Evolutionary conservation across 371 early-diverging fungal species (phyloP), one percentile per base, ranked within the genome.

Genomic region (Capillidium heterosporum): DNA sequence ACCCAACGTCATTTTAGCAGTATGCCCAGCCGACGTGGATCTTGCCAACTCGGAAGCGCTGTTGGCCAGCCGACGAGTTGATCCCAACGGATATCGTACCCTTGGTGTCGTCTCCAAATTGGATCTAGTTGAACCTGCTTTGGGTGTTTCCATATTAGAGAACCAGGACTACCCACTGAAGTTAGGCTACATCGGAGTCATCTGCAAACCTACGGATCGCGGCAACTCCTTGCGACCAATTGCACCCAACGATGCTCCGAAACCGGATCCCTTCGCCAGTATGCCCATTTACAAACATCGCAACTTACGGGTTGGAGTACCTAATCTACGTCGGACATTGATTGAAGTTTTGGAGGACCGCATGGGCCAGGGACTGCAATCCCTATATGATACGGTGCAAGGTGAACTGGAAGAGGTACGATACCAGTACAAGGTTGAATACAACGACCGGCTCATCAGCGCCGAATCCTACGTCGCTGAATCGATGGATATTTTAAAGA

Each of bases 101-200:
- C 85, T 99, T 57, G 99, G 99, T 57, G 98, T 99, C 0, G 75
- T 99, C 28, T 98, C 99, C 27, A 99, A 99, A 66, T 88, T 99
- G 78, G 99, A 99, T 65, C 74, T 95, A 32, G 91, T 98, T 0
- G 86, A 92, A 47, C 87, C 94, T 23, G 77, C 81, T 28, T 63
- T 67, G 0, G 96, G 89, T 15, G 86, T 84, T 3, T 71, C 79
- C 8, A 83, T 95, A 59, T 76, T 98, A 39, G 75, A 77, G 11
- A 95, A 98, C 59, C 73, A 81, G 48, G 87, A 95, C 53, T 92
- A 91, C 63, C 95, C 94, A 7, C 69, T 99, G 24, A 84, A 85
- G 50, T 72, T 96, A 19, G 99, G 99, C 4, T 99, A 97, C 66
- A 82, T 98, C 61, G 99, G 99, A 24, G 97, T 99, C 1, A 89